Base-by-base conservation (phyloP, 1,284 basidiomycete species). In the Trichosporon sp. region DNA sequence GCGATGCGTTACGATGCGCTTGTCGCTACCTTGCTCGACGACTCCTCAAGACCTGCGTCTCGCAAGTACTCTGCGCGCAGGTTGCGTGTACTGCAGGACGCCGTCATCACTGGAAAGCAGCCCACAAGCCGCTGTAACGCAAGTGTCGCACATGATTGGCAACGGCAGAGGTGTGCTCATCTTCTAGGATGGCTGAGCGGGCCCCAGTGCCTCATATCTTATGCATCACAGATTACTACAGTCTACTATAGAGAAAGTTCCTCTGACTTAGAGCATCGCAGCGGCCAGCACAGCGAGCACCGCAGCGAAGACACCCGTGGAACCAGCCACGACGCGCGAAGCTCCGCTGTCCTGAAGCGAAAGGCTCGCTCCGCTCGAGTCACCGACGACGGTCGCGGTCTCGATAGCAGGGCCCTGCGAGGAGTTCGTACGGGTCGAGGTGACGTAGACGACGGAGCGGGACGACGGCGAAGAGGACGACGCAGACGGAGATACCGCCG, bases 171-270 rank as follows among this genome's bases (percentile, higher is more conserved):
- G n/a, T n/a, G n/a, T n/a, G n/a, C n/a, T n/a, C n/a, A n/a, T n/a
- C n/a, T n/a, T n/a, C n/a, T n/a, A n/a, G n/a, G n/a, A n/a, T n/a
- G n/a, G n/a, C n/a, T n/a, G n/a, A n/a, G n/a, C n/a, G n/a, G n/a
- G n/a, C n/a, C n/a, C n/a, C 44, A 1, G 21, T 60, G 56, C 18
- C 23, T 18, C 56, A n/a, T n/a, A 29, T 60, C n/a, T 12, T 8
- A 60, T 60, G 56, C 56, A 60, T 60, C 56, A n/a, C 29, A n/a
- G 56, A 31, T 60, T 60, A 60, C 56, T 60, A 60, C 56, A 31
- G 6, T 32, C 2, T 60, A 31, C 56, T 60, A 60, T 60, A n/a
- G n/a, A n/a, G 7, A 31, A 18, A 15, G n/a, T 7, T 29, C 27
- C 5, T 60, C 11, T 3, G 12, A 8, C 18, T 60, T 32, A 60